These are phyloP conservation scores for Cutaneotrichosporon spelunceum DNA, from an alignment of 1,284 basidiomycete genomes.

Conservation along the genomic window DNA sequence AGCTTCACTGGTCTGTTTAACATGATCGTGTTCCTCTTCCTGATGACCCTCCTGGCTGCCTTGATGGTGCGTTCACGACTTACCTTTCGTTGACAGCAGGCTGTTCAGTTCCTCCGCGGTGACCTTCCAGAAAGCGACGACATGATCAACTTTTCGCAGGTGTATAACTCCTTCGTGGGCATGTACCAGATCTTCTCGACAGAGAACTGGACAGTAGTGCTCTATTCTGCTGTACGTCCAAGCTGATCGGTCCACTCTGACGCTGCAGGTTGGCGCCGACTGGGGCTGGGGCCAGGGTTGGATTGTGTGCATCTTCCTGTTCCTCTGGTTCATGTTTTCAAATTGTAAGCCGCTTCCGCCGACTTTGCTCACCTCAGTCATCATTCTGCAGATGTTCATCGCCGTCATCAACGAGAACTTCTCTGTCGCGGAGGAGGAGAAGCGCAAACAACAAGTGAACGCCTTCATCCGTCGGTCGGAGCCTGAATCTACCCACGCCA, in stretches of 20 bases:
- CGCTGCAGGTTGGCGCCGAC: conserved; percentile 57
- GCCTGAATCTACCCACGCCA: conserved; percentile 52
- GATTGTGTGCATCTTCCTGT: conserved; percentile 71
- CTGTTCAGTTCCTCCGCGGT: conserved; percentile 61
- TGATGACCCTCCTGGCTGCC: conserved; percentile 84
- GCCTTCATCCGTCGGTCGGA: conserved; percentile 55
- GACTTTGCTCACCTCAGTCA: conserved; percentile 59
- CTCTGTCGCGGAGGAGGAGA: conserved; percentile 84
- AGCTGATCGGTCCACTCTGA: background rate
- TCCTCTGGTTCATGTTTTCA: conserved; percentile 85
- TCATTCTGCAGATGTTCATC: conserved; percentile 96
- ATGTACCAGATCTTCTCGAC: conserved; percentile 88
- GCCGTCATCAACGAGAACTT: conserved; percentile 99
- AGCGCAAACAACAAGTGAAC: conserved; percentile 75
- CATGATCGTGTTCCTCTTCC: conserved; percentile 87
- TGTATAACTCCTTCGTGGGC: conserved; percentile 83
- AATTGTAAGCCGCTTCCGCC: conserved; percentile 64
- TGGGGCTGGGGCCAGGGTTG: conserved; percentile 66
- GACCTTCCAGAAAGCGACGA: conserved; percentile 55
- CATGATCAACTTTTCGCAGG: conserved; percentile 77
- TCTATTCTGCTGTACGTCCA: conserved; percentile 63
- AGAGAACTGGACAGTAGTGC: conserved; percentile 85
- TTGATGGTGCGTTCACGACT: conserved; percentile 64
- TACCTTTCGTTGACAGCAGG: conserved; percentile 27
- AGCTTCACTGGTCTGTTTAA: conserved; percentile 88